These are phyloP conservation scores for Rubroboletus satanas DNA, from an alignment of 768 basidiomycete species.

Conservation along the genomic window DNA sequence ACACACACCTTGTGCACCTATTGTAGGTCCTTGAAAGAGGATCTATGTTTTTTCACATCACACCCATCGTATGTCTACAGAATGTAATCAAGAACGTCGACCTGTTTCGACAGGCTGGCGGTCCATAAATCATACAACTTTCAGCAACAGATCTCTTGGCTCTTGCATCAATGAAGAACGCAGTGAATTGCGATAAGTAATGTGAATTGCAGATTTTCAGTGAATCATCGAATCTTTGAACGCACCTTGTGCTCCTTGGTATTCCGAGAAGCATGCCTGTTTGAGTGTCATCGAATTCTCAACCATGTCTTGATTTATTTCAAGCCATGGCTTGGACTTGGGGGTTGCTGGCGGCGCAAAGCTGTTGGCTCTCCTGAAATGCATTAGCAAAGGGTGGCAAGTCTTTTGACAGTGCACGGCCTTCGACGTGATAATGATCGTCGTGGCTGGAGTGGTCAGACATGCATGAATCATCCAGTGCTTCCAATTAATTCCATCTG, in stretches of 20 bases:
- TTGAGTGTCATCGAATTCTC: conserved; percentile 68
- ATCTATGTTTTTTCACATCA: conserved; percentile 3
- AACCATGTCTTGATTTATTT: conserved; percentile 35
- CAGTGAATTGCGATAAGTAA: conserved; percentile 79
- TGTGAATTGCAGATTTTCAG: conserved; percentile 56
- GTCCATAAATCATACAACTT: conserved; percentile 34
- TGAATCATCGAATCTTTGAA: conserved; percentile 85
- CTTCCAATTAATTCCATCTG: neutral
- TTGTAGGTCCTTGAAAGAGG: conserved; percentile 5
- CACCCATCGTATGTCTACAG: conserved; percentile 29
- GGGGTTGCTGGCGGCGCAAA: conserved; percentile 4
- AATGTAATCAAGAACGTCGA: conserved; percentile 2
- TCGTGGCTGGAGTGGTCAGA: conserved; percentile 18
- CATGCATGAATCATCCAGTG: neutral
- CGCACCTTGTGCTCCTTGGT: conserved; percentile 74
- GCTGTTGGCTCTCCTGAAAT: conserved; percentile 12
- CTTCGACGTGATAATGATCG: conserved; percentile 54
- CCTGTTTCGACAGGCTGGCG: neutral
- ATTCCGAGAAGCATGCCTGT: conserved; percentile 73
- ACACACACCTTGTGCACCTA: conserved; percentile 2
- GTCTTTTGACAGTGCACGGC: conserved; percentile 6
- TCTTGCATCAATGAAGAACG: conserved; percentile 79
- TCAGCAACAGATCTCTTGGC: conserved; percentile 71
- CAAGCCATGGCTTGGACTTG: conserved; percentile 9
- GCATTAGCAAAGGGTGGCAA: conserved; percentile 1